These are phyloP conservation scores for Huiozyma sinensis DNA, from an alignment of 805 yeast genomes.

Conservation along the genomic window DNA sequence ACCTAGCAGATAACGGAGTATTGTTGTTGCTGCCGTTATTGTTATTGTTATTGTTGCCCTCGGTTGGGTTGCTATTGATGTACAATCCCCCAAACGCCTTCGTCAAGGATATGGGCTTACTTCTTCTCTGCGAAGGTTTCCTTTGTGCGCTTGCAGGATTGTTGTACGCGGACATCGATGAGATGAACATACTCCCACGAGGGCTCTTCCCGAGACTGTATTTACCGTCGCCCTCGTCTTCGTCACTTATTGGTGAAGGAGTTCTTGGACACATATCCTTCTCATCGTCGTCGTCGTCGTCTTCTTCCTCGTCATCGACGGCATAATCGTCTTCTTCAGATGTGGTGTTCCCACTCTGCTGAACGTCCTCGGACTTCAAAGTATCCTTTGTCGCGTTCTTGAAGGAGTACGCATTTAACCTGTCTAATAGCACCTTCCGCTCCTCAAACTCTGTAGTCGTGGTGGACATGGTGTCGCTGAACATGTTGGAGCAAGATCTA, in stretches of 20 bases:
- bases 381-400: not conserved
- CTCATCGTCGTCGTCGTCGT: not conserved
- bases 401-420: conserved; percentile 2
- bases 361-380: not conserved
- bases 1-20: not conserved
- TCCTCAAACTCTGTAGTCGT: conserved; percentile 1
- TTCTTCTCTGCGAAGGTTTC: conserved; percentile 5
- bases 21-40: not conserved
- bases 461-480: not conserved
- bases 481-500: not conserved
- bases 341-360: not conserved
- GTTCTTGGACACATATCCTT: conserved; percentile 3
- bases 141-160: not conserved
- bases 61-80: not conserved
- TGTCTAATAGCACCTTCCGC: not conserved
- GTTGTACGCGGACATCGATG: not conserved
- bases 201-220: not conserved
- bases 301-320: not conserved
- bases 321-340: not conserved
- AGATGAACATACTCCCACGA: not conserved
- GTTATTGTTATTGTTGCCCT: not conserved
- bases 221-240: not conserved
- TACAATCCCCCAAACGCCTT: conserved; percentile 1
- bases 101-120: conserved; percentile 6
- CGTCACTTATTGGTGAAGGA: not conserved